Conservation (phyloP, 257 asterid species). For the Mitragyna speciosa region DNA sequence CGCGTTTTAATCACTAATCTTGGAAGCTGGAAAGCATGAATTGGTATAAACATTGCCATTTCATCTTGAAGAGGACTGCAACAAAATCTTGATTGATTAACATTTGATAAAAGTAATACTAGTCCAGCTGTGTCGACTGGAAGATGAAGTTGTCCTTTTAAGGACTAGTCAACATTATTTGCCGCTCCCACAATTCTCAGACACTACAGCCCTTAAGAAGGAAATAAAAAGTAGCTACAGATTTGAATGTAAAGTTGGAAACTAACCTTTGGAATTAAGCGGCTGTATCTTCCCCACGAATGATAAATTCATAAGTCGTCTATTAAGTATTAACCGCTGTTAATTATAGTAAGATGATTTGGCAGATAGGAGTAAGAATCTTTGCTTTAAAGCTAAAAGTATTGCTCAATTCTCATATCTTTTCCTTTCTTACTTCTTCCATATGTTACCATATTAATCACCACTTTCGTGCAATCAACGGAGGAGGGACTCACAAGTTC, state of each 20-base stretch:
- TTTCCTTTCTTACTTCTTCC: too few relatives aligned
- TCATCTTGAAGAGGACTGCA: too few relatives aligned
- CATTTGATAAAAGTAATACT: too few relatives aligned
- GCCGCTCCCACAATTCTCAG: neutral
- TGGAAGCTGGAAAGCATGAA: neutral
- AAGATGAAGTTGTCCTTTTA: neutral
- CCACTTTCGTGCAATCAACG: neutral
- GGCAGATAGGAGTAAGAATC: neutral
- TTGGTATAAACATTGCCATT: too few relatives aligned
- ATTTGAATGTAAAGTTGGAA: neutral
- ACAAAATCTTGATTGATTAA: too few relatives aligned
- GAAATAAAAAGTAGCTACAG: neutral
- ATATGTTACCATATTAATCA: neutral
- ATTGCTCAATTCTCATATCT: neutral
- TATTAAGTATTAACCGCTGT: too few relatives aligned
- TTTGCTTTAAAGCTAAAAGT: neutral
- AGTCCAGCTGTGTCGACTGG: neutral
- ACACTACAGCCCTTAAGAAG: neutral
- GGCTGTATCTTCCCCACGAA: too few relatives aligned
- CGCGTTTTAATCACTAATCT: too few relatives aligned
- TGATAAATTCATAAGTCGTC: neutral
- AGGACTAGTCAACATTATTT: neutral
- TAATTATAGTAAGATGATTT: neutral
- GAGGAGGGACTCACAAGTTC: too few relatives aligned
- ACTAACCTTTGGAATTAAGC: neutral